These are phyloP conservation scores for Rhynchospora breviuscula DNA, from an alignment of 176 grass and related monocot genomes.

Conservation along the genomic window DNA sequence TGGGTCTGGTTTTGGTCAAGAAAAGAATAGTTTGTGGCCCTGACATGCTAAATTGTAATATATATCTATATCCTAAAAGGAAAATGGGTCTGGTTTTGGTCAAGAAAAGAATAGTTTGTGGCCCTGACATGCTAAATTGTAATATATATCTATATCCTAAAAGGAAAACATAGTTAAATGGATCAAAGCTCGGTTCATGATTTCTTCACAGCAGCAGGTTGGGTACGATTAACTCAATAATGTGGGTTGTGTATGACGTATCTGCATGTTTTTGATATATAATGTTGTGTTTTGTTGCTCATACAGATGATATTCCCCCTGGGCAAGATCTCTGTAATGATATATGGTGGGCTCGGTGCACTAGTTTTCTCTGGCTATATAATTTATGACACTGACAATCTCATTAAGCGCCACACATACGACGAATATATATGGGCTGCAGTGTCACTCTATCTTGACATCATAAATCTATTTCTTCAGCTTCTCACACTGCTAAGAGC, in stretches of 20 bases:
- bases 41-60: too few species aligned
- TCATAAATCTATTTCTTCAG: slow-evolving; percentile 80
- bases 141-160: too few species aligned
- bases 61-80: too few species aligned
- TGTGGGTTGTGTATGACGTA: neutral
- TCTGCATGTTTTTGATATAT: neutral
- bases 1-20: neutral
- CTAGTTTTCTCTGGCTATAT: slow-evolving; percentile 79
- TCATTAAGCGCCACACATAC: slow-evolving; percentile 76
- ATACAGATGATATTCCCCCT: slow-evolving; percentile 73
- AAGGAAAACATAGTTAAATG: neutral
- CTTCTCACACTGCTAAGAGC: slow-evolving; percentile 69
- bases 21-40: neutral
- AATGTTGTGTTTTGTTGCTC: neutral
- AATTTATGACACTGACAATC: slow-evolving; percentile 84
- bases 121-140: too few species aligned
- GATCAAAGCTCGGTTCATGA: neutral
- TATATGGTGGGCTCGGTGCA: slow-evolving; percentile 59
- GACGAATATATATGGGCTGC: slow-evolving; percentile 86
- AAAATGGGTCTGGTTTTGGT: neutral
- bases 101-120: neutral
- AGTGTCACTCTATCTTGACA: slow-evolving; percentile 58
- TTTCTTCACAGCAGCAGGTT: neutral
- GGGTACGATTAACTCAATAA: neutral
- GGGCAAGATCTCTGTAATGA: slow-evolving; percentile 77